These are phyloP conservation scores for Rhizopus delemar DNA, from an alignment of 371 early-diverging fungal species.

Conservation along the genomic window DNA sequence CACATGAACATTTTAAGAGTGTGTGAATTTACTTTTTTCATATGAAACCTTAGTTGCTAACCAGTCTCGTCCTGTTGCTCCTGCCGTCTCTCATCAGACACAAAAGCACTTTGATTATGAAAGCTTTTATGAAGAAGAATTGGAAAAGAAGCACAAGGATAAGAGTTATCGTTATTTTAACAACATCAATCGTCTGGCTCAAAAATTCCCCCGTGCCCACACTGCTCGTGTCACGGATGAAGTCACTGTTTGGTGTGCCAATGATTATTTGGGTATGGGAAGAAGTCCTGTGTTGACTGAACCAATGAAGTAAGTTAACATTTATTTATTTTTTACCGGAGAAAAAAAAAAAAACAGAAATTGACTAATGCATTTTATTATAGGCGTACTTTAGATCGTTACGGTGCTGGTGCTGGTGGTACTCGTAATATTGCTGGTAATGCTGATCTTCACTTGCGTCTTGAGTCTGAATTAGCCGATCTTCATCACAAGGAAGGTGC, in stretches of 20 bases:
- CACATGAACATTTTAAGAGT: not conserved
- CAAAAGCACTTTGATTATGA: slow-evolving; percentile 88
- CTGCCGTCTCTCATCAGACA: slow-evolving; percentile 45
- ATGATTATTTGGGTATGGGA: slow-evolving; percentile 97
- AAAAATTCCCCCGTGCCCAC: slow-evolving; percentile 91
- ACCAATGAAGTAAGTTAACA: slow-evolving; percentile 77
- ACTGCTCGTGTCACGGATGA: slow-evolving; percentile 80
- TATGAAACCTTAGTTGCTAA: slow-evolving; percentile 9
- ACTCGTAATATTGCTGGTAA: slow-evolving; percentile 99
- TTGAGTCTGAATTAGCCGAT: slow-evolving; percentile 90
- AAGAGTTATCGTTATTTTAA: slow-evolving; percentile 98
- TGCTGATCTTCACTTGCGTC: slow-evolving; percentile 89
- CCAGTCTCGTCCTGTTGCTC: slow-evolving; percentile 19
- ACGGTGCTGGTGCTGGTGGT: slow-evolving; percentile 98
- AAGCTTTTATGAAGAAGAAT: slow-evolving; percentile 72
- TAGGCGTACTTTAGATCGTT: slow-evolving; percentile 83
- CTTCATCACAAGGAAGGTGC: slow-evolving; percentile 93
- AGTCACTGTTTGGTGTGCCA: slow-evolving; percentile 98
- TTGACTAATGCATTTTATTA: slow-evolving; percentile 14
- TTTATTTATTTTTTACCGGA: not conserved
- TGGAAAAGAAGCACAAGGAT: slow-evolving; percentile 95
- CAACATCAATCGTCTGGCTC: slow-evolving; percentile 97
- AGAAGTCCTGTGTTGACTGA: slow-evolving; percentile 84
- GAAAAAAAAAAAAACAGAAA: not conserved
- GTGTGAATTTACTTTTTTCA: slow-evolving; percentile 3